Base-by-base conservation (phyloP, 2,329 filamentous ascomycete species). In the Bipolaris zeicola region DNA sequence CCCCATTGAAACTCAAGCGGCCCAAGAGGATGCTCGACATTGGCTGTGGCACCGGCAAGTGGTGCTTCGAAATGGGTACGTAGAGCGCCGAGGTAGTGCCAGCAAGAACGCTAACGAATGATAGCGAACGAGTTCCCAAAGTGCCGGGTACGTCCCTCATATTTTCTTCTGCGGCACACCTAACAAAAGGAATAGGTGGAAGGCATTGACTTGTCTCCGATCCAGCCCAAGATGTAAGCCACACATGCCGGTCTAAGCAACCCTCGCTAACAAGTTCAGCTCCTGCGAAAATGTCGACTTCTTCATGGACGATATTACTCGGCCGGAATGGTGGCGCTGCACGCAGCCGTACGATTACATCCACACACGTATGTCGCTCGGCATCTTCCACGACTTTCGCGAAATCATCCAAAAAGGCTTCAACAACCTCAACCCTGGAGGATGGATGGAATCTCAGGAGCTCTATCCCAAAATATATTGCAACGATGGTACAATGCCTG, bases 241-340 rank as follows among this genome's bases (percentile, higher is more conserved):
- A 7, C 22, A 37, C 42, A 33, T 41, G 31, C 20, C 22, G 16
- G 18, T 37, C 20, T 28, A 36, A 22, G 60, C 11, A 22, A 50
- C 16, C 10, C 16, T 13, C 16, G 41, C 41, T 53, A 18, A 59
- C n/a, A 43, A 28, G 14, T 8, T 3, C 31, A 75, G 74, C 62
- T 68, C 91, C 0, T 89, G 90, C 0, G 83, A 84, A 16, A 93
- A 93, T 60, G 87, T 92, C 13, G 84, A 86, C 60, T 93, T 93
- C 63, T 86, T 86, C 58, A 83, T 93, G 43, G 89, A 92, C 68
- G 89, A 92, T 68, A 81, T 82, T 48, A 85, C 87, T 67, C 78
- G 81, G 1, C 78, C 61, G 8, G 82, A 89, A 52, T 87, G 85
- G 85, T 76, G 83, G 76, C 69, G 85, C 76, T 76, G 80, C 5